Base-by-base conservation (phyloP, 495 filamentous ascomycete species). In the Xylaria telfairii region DNA sequence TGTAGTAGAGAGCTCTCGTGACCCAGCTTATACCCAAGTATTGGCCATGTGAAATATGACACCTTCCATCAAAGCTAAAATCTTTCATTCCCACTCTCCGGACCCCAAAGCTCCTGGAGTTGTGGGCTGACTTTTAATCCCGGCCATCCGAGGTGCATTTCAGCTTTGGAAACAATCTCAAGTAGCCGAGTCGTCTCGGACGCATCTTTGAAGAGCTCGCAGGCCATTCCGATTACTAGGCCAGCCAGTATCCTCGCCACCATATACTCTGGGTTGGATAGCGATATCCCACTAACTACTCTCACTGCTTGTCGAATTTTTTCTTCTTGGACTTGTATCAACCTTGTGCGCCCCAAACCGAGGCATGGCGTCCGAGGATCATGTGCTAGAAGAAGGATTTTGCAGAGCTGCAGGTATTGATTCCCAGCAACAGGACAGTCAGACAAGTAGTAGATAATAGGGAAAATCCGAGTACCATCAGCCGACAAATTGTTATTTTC, bases 171-270 rank as follows among this genome's bases (percentile, higher is more conserved):
- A 3, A 54, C 51, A 30, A 54, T 54, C 1, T 54, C 26, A 30
- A 54, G 51, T 17, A 54, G 51, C 51, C 30, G 51, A 2, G 26
- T 4, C 30, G 51, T 54, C 51, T 54, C 51, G 7, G 51, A 30
- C 5, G 26, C 26, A 10, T 54, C 51, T 54, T 30, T 30, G 26
- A 54, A 54, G 51, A 54, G 26, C 26, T 54, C 51, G 13, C 24
- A 24, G 26, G 51, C 51, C 51, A 54, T 54, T 10, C 51, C 51
- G 7, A 54, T 54, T 6, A 54, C 51, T 19, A 54, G 12, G 8
- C 51, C 51, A 15, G 51, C 51, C 51, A 54, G 51, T 15, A 54
- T 54, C 17, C 51, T 54, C 26, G 51, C 51, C 51, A 10, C 51
- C 13, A 10, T 54, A 8, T 54, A 54, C 51, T 54, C 51, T 17